These are phyloP conservation scores for Cyclotella cryptica DNA, from an alignment of 108 stramenopile species.

Conservation along the genomic window DNA sequence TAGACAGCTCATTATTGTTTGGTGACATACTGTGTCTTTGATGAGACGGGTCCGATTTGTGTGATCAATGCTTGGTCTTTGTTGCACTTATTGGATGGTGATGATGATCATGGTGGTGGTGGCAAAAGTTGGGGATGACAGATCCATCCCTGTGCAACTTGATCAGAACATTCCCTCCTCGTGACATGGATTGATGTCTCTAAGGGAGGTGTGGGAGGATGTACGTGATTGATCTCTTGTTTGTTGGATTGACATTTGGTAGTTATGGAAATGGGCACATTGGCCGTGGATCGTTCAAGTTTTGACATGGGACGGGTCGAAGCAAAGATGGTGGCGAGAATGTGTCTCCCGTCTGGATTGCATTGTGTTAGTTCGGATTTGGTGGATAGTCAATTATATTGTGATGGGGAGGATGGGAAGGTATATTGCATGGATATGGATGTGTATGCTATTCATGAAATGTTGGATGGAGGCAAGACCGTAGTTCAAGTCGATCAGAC, in stretches of 20 bases:
- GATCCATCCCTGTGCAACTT: slow-evolving; percentile 71
- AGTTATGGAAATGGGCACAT: slow-evolving; percentile 60
- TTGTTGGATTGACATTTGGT: slow-evolving; percentile 70
- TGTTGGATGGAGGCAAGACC: slow-evolving; percentile 38
- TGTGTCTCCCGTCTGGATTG: slow-evolving; percentile 67
- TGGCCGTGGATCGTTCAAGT: not conserved
- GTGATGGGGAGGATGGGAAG: slow-evolving; percentile 67
- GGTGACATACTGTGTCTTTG: slow-evolving; percentile 60
- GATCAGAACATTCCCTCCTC: slow-evolving; percentile 76
- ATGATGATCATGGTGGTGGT: no score
- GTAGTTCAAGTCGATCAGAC: slow-evolving; percentile 25
- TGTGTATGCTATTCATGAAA: slow-evolving; percentile 63
- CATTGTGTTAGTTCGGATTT: slow-evolving; percentile 47
- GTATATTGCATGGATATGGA: slow-evolving; percentile 77
- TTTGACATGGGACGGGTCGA: slow-evolving; percentile 12
- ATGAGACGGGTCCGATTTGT: slow-evolving; percentile 72
- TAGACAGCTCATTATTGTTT: slow-evolving; percentile 83
- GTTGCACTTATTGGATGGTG: slow-evolving; percentile 63
- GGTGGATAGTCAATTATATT: slow-evolving; percentile 61
- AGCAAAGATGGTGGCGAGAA: slow-evolving; percentile 59
- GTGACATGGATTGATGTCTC: slow-evolving; percentile 57
- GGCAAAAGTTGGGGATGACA: not conserved
- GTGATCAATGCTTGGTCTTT: slow-evolving; percentile 79
- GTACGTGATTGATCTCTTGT: slow-evolving; percentile 62
- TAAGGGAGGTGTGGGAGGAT: slow-evolving; percentile 36